A percentile compares a stretch with the other conserved stretches of the same genome.
phyloP scores from a whole-genome alignment of 2,329 filamentous ascomycete genomes.

The Eutypa lata region DNA sequence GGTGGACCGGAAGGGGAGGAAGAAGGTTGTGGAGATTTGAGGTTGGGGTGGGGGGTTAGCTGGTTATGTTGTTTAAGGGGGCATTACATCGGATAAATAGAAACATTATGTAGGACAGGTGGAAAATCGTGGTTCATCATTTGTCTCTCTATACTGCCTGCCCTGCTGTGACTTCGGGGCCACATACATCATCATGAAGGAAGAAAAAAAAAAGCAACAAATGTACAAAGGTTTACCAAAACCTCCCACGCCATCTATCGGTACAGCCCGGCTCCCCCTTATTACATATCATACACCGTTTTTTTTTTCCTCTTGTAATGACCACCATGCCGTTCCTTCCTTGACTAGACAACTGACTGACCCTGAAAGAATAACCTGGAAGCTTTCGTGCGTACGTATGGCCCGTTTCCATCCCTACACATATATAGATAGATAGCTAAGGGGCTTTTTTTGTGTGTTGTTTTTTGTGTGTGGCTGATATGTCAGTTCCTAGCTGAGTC shows the following conservation, averaged over 20 bases:
- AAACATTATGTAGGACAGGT: constrained; percentile 16
- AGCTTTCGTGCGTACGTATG: too few species aligned
- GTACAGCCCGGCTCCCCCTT: constrained; percentile 4
- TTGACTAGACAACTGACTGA: not conserved
- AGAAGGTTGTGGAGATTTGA: constrained; percentile 40
- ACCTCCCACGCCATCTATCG: constrained; percentile 8
- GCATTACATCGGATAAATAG: too few species aligned
- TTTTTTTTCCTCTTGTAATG: constrained; percentile 5
- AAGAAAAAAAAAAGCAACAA: constrained; percentile 6
- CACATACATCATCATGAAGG: constrained; percentile 17
- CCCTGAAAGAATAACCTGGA: not conserved
- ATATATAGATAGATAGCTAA: too few species aligned
- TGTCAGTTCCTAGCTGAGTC: too few species aligned
- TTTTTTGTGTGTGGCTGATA: too few species aligned
- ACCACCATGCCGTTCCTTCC: too few species aligned
- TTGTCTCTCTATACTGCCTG: not conserved
- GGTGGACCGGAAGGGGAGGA: constrained; percentile 81
- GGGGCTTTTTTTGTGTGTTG: too few species aligned
- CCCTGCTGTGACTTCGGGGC: constrained; percentile 1
- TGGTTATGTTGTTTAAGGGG: too few species aligned
- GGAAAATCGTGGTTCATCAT: not conserved
- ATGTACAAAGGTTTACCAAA: constrained; percentile 2
- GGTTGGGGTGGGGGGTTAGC: too few species aligned
- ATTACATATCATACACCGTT: constrained; percentile 24
- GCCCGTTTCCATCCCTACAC: too few species aligned